Conservation (phyloP, 768 basidiomycete species). For the Podaxis sp. region DNA sequence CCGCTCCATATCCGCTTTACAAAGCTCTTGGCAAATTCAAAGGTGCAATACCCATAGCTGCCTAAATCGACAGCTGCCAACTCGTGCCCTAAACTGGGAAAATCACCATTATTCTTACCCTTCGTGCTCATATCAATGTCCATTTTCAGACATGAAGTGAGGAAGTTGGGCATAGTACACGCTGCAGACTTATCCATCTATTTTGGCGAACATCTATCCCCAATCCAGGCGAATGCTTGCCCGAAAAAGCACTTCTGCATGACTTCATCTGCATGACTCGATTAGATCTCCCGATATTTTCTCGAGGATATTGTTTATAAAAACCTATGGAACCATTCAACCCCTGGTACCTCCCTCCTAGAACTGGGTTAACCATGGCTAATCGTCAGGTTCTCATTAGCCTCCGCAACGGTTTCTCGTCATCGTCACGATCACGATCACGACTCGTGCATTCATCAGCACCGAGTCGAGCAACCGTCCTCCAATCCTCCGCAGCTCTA, state of each 20-base stretch:
- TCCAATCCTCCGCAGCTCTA: constrained; percentile 20
- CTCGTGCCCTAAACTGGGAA: constrained; percentile 15
- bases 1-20: constrained; percentile 28
- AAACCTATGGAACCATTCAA: not conserved
- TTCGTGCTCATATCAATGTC: not conserved
- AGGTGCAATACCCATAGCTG: not conserved
- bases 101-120: constrained; percentile 16
- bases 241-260: constrained; percentile 6
- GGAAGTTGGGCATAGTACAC: not conserved
- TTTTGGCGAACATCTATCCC: not conserved
- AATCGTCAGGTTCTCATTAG: constrained; percentile 21
- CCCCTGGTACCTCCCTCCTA: constrained; percentile 12
- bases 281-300: constrained; percentile 14
- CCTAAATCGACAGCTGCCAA: constrained; percentile 9
- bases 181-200: not conserved
- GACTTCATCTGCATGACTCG: constrained; percentile 11
- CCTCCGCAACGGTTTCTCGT: constrained; percentile 18
- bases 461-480: constrained; percentile 21
- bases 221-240: constrained; percentile 1
- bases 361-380: constrained; percentile 13
- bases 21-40: constrained; percentile 8
- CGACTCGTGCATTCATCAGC: constrained; percentile 27
- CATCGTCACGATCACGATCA: constrained; percentile 23
- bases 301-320: constrained; percentile 9
- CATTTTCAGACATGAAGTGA: constrained; percentile 13